Evolutionary conservation across 768 basidiomycete genomes (phyloP).

Genomic region (Pholiota microspora): DNA sequence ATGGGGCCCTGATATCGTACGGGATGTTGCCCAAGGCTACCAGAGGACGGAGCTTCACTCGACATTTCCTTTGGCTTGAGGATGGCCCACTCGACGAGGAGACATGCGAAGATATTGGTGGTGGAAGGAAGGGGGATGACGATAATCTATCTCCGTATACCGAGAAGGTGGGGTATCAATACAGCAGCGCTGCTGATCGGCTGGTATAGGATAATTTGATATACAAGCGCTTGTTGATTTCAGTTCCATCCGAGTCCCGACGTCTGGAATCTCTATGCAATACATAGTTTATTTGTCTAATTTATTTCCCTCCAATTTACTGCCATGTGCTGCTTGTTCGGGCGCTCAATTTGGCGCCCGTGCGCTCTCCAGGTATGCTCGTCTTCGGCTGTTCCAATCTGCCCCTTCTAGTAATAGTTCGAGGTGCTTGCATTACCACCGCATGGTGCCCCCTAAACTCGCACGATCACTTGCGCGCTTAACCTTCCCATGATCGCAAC

Average conservation of each 20-base stretch:
- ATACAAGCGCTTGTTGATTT: too few species aligned
- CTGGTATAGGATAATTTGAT: too few species aligned
- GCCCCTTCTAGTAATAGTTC: too few species aligned
- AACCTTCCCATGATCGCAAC: background rate
- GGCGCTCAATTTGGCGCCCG: too few species aligned
- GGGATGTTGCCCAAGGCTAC: background rate
- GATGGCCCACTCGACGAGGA: background rate
- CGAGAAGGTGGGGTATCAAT: background rate
- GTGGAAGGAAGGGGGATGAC: background rate
- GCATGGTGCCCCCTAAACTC: background rate
- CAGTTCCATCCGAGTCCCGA: too few species aligned
- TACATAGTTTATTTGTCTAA: too few species aligned
- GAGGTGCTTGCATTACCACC: too few species aligned
- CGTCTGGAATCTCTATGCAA: too few species aligned
- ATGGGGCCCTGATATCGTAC: background rate
- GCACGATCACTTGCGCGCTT: conserved; percentile 1
- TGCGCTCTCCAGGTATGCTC: too few species aligned
- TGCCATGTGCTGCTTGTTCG: too few species aligned
- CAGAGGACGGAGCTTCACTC: background rate
- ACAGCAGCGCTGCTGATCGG: background rate
- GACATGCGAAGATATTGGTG: background rate
- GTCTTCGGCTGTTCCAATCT: too few species aligned
- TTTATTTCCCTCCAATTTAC: too few species aligned
- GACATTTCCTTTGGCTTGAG: background rate
- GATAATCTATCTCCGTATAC: background rate